Percentiles rank a stretch among this genome's conserved stretches.
Conservation (phyloP, 2,329 filamentous ascomycete species). For the Ilyonectria destructans region DNA sequence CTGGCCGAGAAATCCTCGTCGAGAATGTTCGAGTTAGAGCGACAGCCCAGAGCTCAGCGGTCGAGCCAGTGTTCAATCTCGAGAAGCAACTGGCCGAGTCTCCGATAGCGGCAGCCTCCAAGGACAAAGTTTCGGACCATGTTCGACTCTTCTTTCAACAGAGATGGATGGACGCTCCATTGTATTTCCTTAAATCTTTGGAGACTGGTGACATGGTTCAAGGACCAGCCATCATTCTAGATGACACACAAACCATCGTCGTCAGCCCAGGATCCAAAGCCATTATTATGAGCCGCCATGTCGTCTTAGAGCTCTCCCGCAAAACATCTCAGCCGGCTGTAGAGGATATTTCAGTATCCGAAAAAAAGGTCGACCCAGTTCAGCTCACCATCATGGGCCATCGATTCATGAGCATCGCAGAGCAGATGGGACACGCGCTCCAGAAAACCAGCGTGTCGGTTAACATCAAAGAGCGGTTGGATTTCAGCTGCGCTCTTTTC, state of each 20-base stretch:
- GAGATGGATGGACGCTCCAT: slow-evolving; percentile 44
- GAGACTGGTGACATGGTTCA: slow-evolving; percentile 29
- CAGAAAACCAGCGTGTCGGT: slow-evolving; percentile 86
- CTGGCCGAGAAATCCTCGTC: slow-evolving; percentile 12
- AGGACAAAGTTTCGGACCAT: slow-evolving; percentile 1
- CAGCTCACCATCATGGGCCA: slow-evolving; percentile 84
- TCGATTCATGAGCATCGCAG: slow-evolving; percentile 87
- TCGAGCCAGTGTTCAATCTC: slow-evolving; percentile 16
- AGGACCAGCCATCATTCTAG: slow-evolving; percentile 71
- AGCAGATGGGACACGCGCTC: slow-evolving; percentile 87
- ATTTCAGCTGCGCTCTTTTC: slow-evolving; percentile 87
- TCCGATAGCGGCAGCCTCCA: neutral
- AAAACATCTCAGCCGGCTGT: slow-evolving; percentile 1
- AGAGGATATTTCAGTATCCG: slow-evolving; percentile 13
- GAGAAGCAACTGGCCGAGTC: slow-evolving; percentile 4
- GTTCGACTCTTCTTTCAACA: slow-evolving; percentile 15
- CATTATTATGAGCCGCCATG: slow-evolving; percentile 53
- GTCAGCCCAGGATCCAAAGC: slow-evolving; percentile 65
- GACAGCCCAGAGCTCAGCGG: slow-evolving; percentile 19
- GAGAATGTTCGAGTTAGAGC: slow-evolving; percentile 21
- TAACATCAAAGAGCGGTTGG: slow-evolving; percentile 86
- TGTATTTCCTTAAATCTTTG: slow-evolving; percentile 45
- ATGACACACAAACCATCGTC: slow-evolving; percentile 82
- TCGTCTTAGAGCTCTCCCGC: slow-evolving; percentile 53
- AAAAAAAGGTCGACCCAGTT: slow-evolving; percentile 74